A percentile compares a stretch with the other conserved stretches of the same genome.
These are phyloP conservation scores for Tetramitus jugosus DNA, from an alignment of 208 protist genomes.

Conservation along the genomic window DNA sequence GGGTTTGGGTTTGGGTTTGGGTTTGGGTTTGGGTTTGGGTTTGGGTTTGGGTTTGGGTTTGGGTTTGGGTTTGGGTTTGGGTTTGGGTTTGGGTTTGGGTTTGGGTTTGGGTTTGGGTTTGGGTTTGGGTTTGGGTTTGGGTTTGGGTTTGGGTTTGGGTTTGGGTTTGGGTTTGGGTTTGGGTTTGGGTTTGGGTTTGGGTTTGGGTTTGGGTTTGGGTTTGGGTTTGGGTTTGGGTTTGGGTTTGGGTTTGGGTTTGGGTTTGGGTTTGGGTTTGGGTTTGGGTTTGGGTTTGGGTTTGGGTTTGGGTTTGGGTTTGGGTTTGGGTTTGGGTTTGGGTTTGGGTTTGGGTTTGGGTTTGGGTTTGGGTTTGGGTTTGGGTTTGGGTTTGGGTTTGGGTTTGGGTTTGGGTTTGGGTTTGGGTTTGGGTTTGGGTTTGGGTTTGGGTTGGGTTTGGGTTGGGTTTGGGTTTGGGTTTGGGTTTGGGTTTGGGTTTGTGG, in stretches of 20 bases:
- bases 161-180: constrained; percentile 5
- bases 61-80: constrained; percentile 2
- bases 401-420: constrained; percentile 5
- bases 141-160: not conserved
- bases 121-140: constrained; percentile 2
- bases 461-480: too few relatives aligned
- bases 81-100: not conserved
- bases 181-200: constrained; percentile 2
- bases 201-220: not conserved
- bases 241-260: constrained; percentile 2
- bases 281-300: constrained; percentile 5
- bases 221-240: constrained; percentile 5
- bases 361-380: constrained; percentile 2
- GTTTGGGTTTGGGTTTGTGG: too few relatives aligned
- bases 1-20: constrained; percentile 2
- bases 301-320: constrained; percentile 2
- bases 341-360: constrained; percentile 5
- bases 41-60: constrained; percentile 5
- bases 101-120: constrained; percentile 5
- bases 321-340: not conserved
- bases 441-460: too few relatives aligned
- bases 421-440: too few relatives aligned
- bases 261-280: not conserved
- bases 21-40: not conserved
- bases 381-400: not conserved